Conservation (phyloP, 2,329 filamentous ascomycete genomes). For the Septoria petroselini region DNA sequence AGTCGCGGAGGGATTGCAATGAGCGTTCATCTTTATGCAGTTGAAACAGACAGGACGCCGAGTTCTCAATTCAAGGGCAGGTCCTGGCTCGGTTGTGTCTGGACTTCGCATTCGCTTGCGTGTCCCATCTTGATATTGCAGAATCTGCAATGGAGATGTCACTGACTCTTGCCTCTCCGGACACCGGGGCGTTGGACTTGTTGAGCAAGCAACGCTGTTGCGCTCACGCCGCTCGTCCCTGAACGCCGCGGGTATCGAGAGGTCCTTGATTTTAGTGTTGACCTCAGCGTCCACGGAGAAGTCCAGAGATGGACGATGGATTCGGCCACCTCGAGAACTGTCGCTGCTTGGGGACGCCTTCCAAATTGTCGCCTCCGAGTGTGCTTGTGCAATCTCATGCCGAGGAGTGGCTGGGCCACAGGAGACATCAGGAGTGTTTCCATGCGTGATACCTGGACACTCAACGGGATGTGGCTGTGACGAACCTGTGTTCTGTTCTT, state of each 20-base stretch:
- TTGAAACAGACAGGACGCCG: neutral
- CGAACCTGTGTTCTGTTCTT: neutral
- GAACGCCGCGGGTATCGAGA: neutral
- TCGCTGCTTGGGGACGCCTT: no score
- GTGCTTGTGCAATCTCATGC: no score
- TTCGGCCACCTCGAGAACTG: no score
- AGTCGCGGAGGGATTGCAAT: neutral
- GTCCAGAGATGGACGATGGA: neutral
- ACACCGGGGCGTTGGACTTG: neutral
- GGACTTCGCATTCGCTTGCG: no score
- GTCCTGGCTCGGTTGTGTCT: no score
- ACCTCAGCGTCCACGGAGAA: neutral
- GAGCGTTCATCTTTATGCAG: neutral
- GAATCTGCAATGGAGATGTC: neutral
- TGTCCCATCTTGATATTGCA: no score
- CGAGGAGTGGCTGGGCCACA: no score
- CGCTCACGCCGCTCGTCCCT: neutral
- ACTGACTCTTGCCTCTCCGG: neutral
- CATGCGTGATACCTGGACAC: no score
- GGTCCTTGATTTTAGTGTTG: neutral
- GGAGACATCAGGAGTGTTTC: no score
- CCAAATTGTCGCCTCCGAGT: no score
- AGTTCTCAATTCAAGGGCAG: no score
- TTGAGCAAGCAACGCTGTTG: neutral
- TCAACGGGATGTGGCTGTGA: no score